Conservation (phyloP, 768 basidiomycete genomes). For the Strobilomyces confusus region DNA sequence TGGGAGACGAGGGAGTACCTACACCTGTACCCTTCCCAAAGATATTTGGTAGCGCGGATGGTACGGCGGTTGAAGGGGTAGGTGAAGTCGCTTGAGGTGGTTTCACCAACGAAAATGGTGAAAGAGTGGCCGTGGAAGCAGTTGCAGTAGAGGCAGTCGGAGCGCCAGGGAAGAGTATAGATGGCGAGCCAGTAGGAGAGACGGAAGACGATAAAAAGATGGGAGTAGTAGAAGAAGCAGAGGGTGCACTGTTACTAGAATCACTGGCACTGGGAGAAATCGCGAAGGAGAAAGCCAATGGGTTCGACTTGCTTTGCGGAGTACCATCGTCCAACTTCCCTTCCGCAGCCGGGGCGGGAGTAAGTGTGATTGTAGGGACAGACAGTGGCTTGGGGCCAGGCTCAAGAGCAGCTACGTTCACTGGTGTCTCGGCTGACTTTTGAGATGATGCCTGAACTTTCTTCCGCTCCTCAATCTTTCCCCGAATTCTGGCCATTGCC, state of each 20-base stretch:
- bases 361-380: conserved; percentile 28
- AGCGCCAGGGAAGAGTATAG: conserved; percentile 12
- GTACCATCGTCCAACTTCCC: conserved; percentile 3
- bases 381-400: conserved; percentile 16
- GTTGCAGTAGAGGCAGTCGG: conserved; percentile 7
- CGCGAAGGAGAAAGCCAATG: conserved; percentile 16
- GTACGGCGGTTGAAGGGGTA: neutral
- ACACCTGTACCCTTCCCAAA: conserved; percentile 28
- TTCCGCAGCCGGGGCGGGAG: conserved; percentile 19
- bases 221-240: conserved; percentile 12
- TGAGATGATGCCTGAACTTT: conserved; percentile 34
- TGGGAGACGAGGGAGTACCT: conserved; percentile 5
- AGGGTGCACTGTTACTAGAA: conserved; percentile 4
- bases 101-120: conserved; percentile 18
- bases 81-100: conserved; percentile 9
- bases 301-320: conserved; percentile 13
- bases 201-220: conserved; percentile 24
- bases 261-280: conserved; percentile 3
- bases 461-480: conserved; percentile 43
- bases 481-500: conserved; percentile 70
- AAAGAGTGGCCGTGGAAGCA: conserved; percentile 7
- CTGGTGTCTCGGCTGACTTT: conserved; percentile 32
- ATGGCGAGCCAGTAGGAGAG: conserved; percentile 20
- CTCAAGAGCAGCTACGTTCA: conserved; percentile 23
- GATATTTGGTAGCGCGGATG: conserved; percentile 26